Conservation (phyloP, 352 stramenopile genomes). For the Globisporangium heterothallicum region DNA sequence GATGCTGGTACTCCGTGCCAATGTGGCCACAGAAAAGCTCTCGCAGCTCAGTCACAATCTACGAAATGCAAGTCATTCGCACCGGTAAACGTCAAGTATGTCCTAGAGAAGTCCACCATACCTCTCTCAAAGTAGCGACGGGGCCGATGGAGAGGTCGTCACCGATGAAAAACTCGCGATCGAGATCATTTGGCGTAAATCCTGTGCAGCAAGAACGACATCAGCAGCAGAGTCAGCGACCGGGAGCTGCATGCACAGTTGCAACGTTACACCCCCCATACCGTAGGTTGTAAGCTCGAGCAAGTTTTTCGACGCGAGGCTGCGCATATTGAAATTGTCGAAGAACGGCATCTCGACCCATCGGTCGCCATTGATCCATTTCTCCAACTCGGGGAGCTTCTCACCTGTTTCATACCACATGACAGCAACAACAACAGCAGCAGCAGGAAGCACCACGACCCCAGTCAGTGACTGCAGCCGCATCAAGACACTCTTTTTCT, state of each 20-base stretch:
- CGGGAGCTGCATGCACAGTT: not conserved
- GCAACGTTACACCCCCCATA: no score
- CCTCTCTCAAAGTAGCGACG: conserved; percentile 66
- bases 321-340: conserved; percentile 83
- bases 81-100: not conserved
- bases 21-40: conserved; percentile 96
- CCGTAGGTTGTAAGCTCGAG: conserved; percentile 80
- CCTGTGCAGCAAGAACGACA: conserved; percentile 29
- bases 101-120: no score
- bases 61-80: conserved; percentile 42
- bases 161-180: conserved; percentile 91
- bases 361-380: conserved; percentile 79
- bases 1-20: conserved; percentile 98
- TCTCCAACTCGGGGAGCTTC: conserved; percentile 79
- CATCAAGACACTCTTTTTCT: no score
- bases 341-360: conserved; percentile 86
- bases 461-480: no score
- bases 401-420: conserved; percentile 28
- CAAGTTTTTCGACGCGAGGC: conserved; percentile 73
- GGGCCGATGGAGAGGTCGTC: conserved; percentile 81
- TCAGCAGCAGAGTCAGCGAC: not conserved
- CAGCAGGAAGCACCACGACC: no score
- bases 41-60: conserved; percentile 92
- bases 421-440: not conserved
- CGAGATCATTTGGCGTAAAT: conserved; percentile 87